Conservation (phyloP, 176 grass and related monocot genomes). For the Oryza nivara region DNA sequence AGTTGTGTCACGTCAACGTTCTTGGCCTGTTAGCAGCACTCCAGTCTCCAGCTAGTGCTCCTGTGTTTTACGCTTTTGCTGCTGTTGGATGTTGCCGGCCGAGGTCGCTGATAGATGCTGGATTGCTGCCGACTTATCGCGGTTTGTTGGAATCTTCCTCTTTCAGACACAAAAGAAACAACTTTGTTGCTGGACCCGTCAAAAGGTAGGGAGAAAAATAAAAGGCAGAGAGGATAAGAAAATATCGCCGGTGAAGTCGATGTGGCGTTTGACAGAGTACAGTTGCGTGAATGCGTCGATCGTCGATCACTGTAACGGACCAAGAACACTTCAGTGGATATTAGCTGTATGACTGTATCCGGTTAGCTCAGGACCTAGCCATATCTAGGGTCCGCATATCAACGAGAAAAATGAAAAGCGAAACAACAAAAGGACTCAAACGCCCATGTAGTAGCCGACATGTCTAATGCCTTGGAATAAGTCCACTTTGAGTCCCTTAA, state of each 20-base stretch:
- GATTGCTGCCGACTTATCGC: background rate
- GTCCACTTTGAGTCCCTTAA: no score
- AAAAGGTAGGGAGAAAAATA: background rate
- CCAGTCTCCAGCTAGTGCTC: background rate
- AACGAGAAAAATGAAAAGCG: background rate
- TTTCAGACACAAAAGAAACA: background rate
- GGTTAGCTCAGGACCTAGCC: background rate
- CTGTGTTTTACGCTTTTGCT: background rate
- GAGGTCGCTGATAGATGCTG: background rate
- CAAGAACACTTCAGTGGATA: background rate
- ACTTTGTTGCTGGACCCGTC: background rate
- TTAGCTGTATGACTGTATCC: background rate
- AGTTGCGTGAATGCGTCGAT: background rate
- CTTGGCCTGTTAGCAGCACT: background rate
- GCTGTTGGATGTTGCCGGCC: background rate
- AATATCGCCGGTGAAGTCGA: background rate
- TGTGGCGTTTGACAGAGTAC: background rate
- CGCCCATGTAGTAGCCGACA: no score
- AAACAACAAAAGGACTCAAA: no score
- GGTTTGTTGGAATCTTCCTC: background rate
- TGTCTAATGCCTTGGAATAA: no score
- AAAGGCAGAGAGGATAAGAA: background rate
- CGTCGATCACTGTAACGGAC: background rate
- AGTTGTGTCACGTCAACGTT: background rate
- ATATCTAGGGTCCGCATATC: background rate